A percentile compares a stretch with the other conserved stretches of the same genome.
Evolutionary conservation across 1,139 yeast species (phyloP).

Genomic region (Hemisphaericaspora lyxosophila): DNA sequence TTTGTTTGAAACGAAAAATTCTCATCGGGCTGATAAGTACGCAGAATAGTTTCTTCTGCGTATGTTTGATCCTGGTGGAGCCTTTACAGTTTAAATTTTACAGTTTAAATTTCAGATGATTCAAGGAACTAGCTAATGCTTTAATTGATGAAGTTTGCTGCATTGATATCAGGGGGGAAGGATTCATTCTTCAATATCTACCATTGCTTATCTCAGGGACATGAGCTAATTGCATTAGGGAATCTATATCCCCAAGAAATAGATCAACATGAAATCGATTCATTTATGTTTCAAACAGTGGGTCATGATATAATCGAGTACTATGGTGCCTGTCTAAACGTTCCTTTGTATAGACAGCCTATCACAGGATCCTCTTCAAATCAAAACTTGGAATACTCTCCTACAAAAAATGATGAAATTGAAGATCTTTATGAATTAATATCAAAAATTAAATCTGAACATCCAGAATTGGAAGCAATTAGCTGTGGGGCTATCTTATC

Average conservation of each 20-base stretch:
- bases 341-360: slow-evolving; percentile 75
- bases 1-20: too few relatives aligned
- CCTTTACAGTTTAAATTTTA: slow-evolving; percentile 2
- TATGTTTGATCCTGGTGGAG: background rate
- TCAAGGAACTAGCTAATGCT: background rate
- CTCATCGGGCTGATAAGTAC: background rate
- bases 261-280: slow-evolving; percentile 68
- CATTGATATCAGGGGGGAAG: slow-evolving; percentile 91
- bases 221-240: slow-evolving; percentile 79
- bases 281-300: slow-evolving; percentile 98
- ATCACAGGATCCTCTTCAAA: slow-evolving; percentile 66
- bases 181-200: slow-evolving; percentile 89
- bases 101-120: background rate
- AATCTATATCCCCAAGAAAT: slow-evolving; percentile 67
- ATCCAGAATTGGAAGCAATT: slow-evolving; percentile 80
- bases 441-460: slow-evolving; percentile 40
- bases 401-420: slow-evolving; percentile 75
- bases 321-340: slow-evolving; percentile 69
- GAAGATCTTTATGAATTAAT: slow-evolving; percentile 70
- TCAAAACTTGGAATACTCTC: slow-evolving; percentile 64
- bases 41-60: background rate
- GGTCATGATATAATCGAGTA: slow-evolving; percentile 77
- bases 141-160: slow-evolving; percentile 77
- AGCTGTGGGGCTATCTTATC: slow-evolving; percentile 96
- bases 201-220: slow-evolving; percentile 81